These are phyloP conservation scores for Colletotrichum trifolii DNA, from an alignment of 2,329 filamentous ascomycete genomes.

Conservation along the genomic window DNA sequence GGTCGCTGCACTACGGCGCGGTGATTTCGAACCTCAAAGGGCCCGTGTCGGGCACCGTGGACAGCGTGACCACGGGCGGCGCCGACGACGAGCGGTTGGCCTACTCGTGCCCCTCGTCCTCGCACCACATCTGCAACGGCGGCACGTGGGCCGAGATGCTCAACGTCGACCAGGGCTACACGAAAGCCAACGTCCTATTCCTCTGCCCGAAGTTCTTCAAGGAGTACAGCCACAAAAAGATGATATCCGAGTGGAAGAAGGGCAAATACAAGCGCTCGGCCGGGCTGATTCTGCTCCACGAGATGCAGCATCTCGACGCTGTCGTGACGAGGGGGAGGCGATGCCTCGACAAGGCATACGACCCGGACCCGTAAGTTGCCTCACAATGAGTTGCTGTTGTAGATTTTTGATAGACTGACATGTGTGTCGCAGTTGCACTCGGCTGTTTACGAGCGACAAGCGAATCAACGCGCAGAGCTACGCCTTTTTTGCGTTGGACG, in stretches of 20 bases:
- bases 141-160: background rate
- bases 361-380: background rate
- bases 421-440: too few species aligned
- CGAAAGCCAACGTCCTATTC: background rate
- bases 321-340: background rate
- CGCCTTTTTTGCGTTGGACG: background rate
- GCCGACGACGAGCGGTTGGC: background rate
- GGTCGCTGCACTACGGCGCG: background rate
- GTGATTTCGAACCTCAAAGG: background rate
- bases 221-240: background rate
- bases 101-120: background rate
- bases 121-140: background rate
- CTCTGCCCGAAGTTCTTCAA: conserved; percentile 1
- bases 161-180: background rate
- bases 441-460: too few species aligned
- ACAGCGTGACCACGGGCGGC: background rate
- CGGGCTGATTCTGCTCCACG: background rate
- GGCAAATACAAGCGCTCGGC: background rate
- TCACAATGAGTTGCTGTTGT: background rate
- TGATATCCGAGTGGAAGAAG: background rate
- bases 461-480: background rate
- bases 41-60: background rate
- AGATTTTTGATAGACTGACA: background rate
- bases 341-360: background rate
- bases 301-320: conserved; percentile 11